Conservation (phyloP, 768 basidiomycete genomes). For the Boletus sp. region DNA sequence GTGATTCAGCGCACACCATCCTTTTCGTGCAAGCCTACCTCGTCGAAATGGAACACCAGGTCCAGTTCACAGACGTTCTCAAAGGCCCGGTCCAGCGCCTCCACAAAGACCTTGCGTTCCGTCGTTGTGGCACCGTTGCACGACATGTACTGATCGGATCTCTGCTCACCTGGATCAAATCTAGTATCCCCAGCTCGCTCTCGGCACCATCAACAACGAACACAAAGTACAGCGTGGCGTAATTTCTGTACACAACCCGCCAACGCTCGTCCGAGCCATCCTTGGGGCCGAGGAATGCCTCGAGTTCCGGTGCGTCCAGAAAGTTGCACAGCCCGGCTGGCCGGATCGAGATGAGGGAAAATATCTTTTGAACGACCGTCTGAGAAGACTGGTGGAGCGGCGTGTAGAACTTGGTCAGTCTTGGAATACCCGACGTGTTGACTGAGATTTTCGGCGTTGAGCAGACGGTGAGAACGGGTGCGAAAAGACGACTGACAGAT, state of each 20-base stretch:
- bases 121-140: background rate
- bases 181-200: slow-evolving; percentile 93
- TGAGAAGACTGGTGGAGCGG: slow-evolving; percentile 60
- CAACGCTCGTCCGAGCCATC: slow-evolving; percentile 58
- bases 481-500: slow-evolving; percentile 57
- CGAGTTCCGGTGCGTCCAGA: slow-evolving; percentile 87
- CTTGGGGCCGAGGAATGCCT: slow-evolving; percentile 59
- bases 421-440: slow-evolving; percentile 87
- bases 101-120: slow-evolving; percentile 77
- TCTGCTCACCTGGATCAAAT: slow-evolving; percentile 84
- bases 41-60: slow-evolving; percentile 97
- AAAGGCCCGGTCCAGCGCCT: slow-evolving; percentile 91
- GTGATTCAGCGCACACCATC: background rate
- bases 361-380: slow-evolving; percentile 82
- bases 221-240: slow-evolving; percentile 95
- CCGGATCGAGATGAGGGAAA: slow-evolving; percentile 78
- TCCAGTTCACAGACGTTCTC: slow-evolving; percentile 99
- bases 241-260: slow-evolving; percentile 91
- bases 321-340: slow-evolving; percentile 91
- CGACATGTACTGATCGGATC: background rate
- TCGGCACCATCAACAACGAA: slow-evolving; percentile 96
- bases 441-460: slow-evolving; percentile 46
- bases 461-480: slow-evolving; percentile 15
- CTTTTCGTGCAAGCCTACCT: slow-evolving; percentile 47
- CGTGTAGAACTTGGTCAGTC: slow-evolving; percentile 87